Evolutionary conservation across 2,329 filamentous ascomycete genomes (phyloP), one percentile per base, ranked within the genome.

Genomic region (Fusarium domesticum): DNA sequence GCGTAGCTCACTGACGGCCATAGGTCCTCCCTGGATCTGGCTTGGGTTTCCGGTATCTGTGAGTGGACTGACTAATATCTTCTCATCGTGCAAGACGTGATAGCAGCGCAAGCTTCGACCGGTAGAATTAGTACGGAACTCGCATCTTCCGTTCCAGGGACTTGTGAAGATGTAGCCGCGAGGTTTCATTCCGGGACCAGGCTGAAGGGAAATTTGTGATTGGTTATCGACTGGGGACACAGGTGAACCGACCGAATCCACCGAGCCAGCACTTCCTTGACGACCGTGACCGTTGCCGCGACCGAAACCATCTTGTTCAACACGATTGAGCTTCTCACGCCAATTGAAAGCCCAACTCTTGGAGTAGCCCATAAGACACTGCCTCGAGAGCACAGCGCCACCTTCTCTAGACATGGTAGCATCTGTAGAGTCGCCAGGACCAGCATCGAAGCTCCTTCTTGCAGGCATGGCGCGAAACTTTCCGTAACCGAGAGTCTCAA

Each of bases 131-230:
- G 90, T 93, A 14, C 80, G 75, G 66, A 97, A 97, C 48, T 91
- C 87, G 68, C 92, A 97, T 33, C 79, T 78, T 14, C 89, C 87
- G 48, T 89, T 83, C 92, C 92, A 97, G 0, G 90, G 91, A 33
- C 87, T 93, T 16, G 74, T 70, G 62, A 96, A 96, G 1, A 82
- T 78, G 66, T 95, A 95, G 15, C 83, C 85, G 23, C 76, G 75
- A 0, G 82, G 74, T 42, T 72, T 78, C 49, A 74, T 70, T 15
- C 69, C 76, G 0, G 72, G 71, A 0, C 70, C 71, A 0, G 74
- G 72, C 2, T 70, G 64, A 37, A 57, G 48, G 1, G 72, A 71
- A 14, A 51, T 56, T 18, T 66, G 18, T 65, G 58, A 45, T 14
- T 28, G 23, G 23, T 28, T 28, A 8, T 60, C 58, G 14, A 48